Base-by-base conservation (phyloP, 2,329 filamentous ascomycete genomes). In the Aspergillus sp. region DNA sequence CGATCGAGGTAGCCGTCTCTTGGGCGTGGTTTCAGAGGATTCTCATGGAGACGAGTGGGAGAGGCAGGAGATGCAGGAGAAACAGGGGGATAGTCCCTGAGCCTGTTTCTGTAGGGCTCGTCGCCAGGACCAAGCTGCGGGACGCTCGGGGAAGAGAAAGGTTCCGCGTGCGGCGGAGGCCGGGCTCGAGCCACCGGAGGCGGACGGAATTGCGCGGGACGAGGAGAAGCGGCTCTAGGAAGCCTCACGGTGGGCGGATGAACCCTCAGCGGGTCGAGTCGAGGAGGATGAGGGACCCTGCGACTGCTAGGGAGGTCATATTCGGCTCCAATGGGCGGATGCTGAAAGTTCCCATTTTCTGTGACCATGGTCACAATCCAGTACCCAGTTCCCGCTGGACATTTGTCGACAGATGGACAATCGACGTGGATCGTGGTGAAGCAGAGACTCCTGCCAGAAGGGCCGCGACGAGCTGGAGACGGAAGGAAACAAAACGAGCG, bases 341-440 rank as follows among this genome's bases (percentile, higher is more conserved):
- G 55, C 45, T 48, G 55, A 52, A 46, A 41, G 39, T 48, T 51
- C 49, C 51, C 57, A 58, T 55, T 54, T 53, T 55, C 57, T 56
- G 57, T 61, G 60, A 61, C 58, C 60, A 63, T 63, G 55, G 59
- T 57, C 60, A 62, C 59, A 48, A 48, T 37, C 42, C 48, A 47
- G 43, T 37, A 53, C 42, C 45, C 49, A 54, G 51, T 46, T 48
- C 51, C 47, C 46, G 53, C 45, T 57, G 57, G 55, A 61, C 58
- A 62, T 62, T 62, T 51, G 57, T 58, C 51, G 46, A 41, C 39
- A 29, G 34, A 29, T 36, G 30, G 26, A 22, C 36, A 33, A 32
- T 39, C 35, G 19, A 22, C 19, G 6, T 10, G n/a, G 10, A 22
- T 26, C 8, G 29, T 29, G 30, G 26, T 39, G 40, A 26, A 7